phyloP scores from a whole-genome alignment of 2,329 filamentous ascomycete genomes.

The Pseudomassariella vexata region DNA sequence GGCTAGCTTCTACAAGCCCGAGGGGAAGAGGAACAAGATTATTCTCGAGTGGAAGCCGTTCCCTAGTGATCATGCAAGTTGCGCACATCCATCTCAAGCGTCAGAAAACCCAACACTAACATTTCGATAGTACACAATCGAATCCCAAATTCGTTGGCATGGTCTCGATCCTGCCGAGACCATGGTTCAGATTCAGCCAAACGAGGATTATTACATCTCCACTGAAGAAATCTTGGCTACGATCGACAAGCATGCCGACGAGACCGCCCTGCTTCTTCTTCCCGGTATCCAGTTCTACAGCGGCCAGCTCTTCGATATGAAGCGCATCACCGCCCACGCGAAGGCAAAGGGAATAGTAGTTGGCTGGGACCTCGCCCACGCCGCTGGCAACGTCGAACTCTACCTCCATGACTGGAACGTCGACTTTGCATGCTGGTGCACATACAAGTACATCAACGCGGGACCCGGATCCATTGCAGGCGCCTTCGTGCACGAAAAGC shows the following conservation, averaged over 20 bases:
- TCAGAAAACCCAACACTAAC: background rate
- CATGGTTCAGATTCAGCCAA: constrained; percentile 69
- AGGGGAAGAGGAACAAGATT: constrained; percentile 62
- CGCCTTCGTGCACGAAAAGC: constrained; percentile 71
- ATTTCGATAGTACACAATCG: constrained; percentile 63
- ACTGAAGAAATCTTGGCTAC: constrained; percentile 66
- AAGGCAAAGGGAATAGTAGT: constrained; percentile 65
- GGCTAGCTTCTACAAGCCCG: constrained; percentile 77
- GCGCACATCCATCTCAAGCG: background rate
- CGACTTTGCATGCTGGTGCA: constrained; percentile 90
- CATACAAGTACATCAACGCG: constrained; percentile 89
- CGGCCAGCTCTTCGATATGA: constrained; percentile 81
- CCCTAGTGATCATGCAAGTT: constrained; percentile 70
- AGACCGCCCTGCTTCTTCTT: constrained; percentile 70
- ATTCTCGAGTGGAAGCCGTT: constrained; percentile 89
- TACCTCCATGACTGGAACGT: constrained; percentile 82
- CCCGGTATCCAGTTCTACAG: constrained; percentile 91
- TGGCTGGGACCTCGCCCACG: constrained; percentile 87
- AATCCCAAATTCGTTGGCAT: constrained; percentile 73
- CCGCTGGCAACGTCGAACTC: constrained; percentile 76
- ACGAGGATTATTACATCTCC: constrained; percentile 54
- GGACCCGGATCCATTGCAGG: constrained; percentile 79
- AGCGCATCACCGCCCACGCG: constrained; percentile 71
- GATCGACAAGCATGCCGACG: constrained; percentile 69
- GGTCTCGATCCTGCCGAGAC: constrained; percentile 58